Conservation (phyloP, 139 green algal genomes). For the Eudorina sp. region DNA sequence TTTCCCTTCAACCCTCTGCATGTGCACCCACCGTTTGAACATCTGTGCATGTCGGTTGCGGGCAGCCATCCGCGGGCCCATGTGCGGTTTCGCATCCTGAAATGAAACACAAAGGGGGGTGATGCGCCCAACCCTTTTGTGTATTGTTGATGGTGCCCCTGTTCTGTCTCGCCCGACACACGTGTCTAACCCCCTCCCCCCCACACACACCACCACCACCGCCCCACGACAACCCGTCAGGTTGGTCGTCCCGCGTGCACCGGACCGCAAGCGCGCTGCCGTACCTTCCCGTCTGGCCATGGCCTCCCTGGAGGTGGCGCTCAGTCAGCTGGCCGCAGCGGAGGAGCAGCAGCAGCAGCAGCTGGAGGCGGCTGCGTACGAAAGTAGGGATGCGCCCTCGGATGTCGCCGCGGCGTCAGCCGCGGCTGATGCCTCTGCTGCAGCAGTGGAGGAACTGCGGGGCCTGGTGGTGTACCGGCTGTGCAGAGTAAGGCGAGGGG, state of each 20-base stretch:
- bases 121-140: no score
- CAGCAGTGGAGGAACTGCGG: constrained; percentile 12
- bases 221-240: no score
- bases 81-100: no score
- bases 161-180: no score
- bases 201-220: no score
- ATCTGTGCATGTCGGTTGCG: no score
- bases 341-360: constrained; percentile 14
- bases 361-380: constrained; percentile 29
- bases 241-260: constrained; percentile 67
- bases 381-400: neutral
- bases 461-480: constrained; percentile 38
- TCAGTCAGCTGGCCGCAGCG: constrained; percentile 51
- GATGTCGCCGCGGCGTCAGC: neutral
- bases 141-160: no score
- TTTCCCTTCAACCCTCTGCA: neutral
- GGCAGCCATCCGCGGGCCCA: no score
- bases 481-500: neutral
- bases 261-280: constrained; percentile 73
- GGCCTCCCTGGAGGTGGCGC: constrained; percentile 70
- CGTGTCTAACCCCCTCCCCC: no score
- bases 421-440: neutral
- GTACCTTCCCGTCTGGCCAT: constrained; percentile 77
- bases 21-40: no score
- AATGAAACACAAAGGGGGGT: no score